Percentiles rank a stretch among this genome's conserved stretches.
These are phyloP conservation scores for Cercophora samala DNA, from an alignment of 495 filamentous ascomycete species.

Conservation along the genomic window DNA sequence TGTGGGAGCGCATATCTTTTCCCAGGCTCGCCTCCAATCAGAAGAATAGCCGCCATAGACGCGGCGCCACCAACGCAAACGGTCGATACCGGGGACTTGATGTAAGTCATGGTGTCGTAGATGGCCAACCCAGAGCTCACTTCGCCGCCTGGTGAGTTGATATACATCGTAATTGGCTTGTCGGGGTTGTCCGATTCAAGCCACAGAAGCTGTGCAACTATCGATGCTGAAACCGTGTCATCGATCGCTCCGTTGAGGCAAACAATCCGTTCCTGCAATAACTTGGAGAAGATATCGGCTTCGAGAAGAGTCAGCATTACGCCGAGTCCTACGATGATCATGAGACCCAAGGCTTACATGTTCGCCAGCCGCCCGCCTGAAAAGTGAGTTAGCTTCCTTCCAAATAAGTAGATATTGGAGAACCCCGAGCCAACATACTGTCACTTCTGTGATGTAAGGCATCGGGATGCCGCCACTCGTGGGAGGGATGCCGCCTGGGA, in stretches of 20 bases:
- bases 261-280: conserved; percentile 90
- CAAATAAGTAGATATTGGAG: conserved; percentile 7
- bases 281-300: conserved; percentile 83
- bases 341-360: conserved; percentile 57
- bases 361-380: conserved; percentile 86
- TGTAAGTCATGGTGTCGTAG: conserved; percentile 99
- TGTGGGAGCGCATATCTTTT: conserved; percentile 88
- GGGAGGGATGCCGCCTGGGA: conserved; percentile 35
- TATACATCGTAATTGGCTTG: conserved; percentile 94
- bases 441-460: conserved; percentile 73
- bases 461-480: conserved; percentile 61
- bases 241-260: conserved; percentile 92
- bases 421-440: conserved; percentile 55
- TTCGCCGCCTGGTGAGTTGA: conserved; percentile 94
- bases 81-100: conserved; percentile 83
- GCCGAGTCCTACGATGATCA: background rate
- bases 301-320: conserved; percentile 21
- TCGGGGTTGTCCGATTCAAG: conserved; percentile 94
- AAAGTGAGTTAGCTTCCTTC: conserved; percentile 36
- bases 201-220: conserved; percentile 94
- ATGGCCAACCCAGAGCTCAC: conserved; percentile 94
- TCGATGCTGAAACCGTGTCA: conserved; percentile 80
- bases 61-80: conserved; percentile 95
- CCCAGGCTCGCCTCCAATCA: conserved; percentile 81
- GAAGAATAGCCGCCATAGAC: conserved; percentile 86